Base-by-base conservation (phyloP, 2,329 filamentous ascomycete species). In the Davidsoniella virescens region DNA sequence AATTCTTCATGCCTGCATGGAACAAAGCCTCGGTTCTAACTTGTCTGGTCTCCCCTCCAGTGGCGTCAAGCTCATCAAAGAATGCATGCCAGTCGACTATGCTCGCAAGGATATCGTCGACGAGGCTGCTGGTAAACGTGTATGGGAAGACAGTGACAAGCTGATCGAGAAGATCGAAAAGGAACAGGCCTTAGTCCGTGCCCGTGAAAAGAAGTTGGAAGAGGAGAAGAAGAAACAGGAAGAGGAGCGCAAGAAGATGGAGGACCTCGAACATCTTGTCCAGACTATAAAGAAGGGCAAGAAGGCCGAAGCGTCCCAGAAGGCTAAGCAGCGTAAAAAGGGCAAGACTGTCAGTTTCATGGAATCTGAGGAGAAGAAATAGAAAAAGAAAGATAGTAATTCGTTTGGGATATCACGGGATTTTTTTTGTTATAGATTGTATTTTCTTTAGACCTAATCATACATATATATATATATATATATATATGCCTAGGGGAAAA, bases 141-240 rank as follows among this genome's bases (percentile, higher is more conserved):
- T 98, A 14, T 98, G 90, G 90, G 78, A 93, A 61, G 80, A 84
- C 52, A 94, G 84, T 60, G 88, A 94, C 59, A 78, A 78, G 60
- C 76, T 93, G 55, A 81, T 96, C 51, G 82, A 93, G 62, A 74
- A 75, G 57, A 75, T 82, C 12, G 88, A 96, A 65, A 93, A 85
- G 67, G 77, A 82, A 61, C 76, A 81, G 20, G 87, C 87, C 7
- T 66, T 76, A 46, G 74, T 71, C 57, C 61, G 70, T 45, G 69
- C 67, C 1, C 58, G 57, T 20, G 58, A 64, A 44, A 72, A 67
- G 59, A 61, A 64, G 59, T 56, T 54, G 42, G 52, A 59, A 40
- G 61, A 63, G 51, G 59, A 63, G 52, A 57, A 52, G 48, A 44
- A 48, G 29, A 60, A 67, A 18, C 57, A 61, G 20, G 62, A 62